These are phyloP conservation scores for Naematelia aurantialba DNA, from an alignment of 768 basidiomycete genomes.

Conservation along the genomic window DNA sequence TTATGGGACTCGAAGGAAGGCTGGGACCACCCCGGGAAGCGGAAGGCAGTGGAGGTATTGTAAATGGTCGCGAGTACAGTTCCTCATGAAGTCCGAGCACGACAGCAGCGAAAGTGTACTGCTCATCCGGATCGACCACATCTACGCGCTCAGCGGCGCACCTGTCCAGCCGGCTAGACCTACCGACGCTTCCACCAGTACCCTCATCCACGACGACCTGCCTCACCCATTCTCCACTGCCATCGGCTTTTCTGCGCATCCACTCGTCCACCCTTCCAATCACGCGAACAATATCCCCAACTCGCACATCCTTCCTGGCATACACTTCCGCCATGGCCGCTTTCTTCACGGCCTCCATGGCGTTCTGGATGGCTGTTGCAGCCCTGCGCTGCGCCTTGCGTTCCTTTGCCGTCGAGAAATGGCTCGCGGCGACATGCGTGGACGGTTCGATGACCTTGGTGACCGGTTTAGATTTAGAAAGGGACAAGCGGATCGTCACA, in stretches of 20 bases:
- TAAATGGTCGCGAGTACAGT: constrained; percentile 29
- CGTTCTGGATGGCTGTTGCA: constrained; percentile 9
- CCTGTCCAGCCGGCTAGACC: constrained; percentile 7
- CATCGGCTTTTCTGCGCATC: constrained; percentile 18
- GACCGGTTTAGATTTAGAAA: neutral
- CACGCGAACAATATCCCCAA: constrained; percentile 38
- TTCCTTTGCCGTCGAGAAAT: constrained; percentile 18
- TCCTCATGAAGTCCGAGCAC: constrained; percentile 25
- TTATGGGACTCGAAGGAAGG: neutral
- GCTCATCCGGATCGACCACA: constrained; percentile 33
- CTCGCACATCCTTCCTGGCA: constrained; percentile 25
- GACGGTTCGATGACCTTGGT: neutral
- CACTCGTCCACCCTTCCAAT: constrained; percentile 41
- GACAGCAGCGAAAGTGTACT: constrained; percentile 17
- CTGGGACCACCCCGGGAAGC: neutral
- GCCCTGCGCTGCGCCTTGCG: constrained; percentile 15
- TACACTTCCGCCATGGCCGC: constrained; percentile 16
- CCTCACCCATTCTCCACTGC: constrained; percentile 31
- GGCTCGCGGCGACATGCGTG: neutral
- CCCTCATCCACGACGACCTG: constrained; percentile 31
- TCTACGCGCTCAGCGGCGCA: constrained; percentile 10
- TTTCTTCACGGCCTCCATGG: neutral
- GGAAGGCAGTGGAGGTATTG: constrained; percentile 12
- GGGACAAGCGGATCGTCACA: constrained; percentile 17
- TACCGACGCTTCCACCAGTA: constrained; percentile 33